phyloP scores from a whole-genome alignment of 768 basidiomycete species.

The Lenzites betulinus region DNA sequence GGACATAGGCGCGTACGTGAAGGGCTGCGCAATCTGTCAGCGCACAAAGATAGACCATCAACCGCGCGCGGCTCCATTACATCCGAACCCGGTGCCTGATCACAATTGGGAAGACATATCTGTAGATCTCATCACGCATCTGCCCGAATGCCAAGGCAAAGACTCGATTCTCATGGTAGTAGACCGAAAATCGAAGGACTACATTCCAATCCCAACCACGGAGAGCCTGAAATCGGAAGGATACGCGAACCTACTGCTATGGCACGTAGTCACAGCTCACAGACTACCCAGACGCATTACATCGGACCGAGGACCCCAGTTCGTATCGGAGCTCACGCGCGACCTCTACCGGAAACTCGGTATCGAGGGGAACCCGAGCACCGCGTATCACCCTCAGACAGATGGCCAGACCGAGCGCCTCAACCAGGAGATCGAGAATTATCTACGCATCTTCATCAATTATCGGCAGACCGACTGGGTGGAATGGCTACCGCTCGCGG shows the following conservation, averaged over 20 bases:
- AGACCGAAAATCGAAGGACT: slow-evolving; percentile 27
- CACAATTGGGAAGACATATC: slow-evolving; percentile 13
- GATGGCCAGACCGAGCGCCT: slow-evolving; percentile 44
- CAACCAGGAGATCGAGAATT: slow-evolving; percentile 44
- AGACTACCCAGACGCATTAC: slow-evolving; percentile 15
- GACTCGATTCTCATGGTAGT: slow-evolving; percentile 24
- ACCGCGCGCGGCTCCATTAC: slow-evolving; percentile 8
- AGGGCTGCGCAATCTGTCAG: slow-evolving; percentile 32
- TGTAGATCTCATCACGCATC: slow-evolving; percentile 24
- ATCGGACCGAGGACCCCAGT: slow-evolving; percentile 26
- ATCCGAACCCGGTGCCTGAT: slow-evolving; percentile 20
- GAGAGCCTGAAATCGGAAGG: slow-evolving; percentile 25
- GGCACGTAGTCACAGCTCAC: slow-evolving; percentile 16
- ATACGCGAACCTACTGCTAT: slow-evolving; percentile 17
- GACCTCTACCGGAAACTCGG: slow-evolving; percentile 34
- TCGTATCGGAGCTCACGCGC: slow-evolving; percentile 35
- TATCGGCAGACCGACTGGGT: slow-evolving; percentile 40
- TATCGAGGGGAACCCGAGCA: slow-evolving; percentile 37
- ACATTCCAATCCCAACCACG: slow-evolving; percentile 30
- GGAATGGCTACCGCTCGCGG: slow-evolving; percentile 33
- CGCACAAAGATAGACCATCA: slow-evolving; percentile 25
- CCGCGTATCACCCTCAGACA: slow-evolving; percentile 47
- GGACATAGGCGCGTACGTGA: slow-evolving; percentile 28
- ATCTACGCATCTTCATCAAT: slow-evolving; percentile 37
- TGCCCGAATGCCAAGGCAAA: slow-evolving; percentile 23